Evolutionary conservation across 768 basidiomycete genomes (phyloP).

Genomic region (Dendrothele bispora): DNA sequence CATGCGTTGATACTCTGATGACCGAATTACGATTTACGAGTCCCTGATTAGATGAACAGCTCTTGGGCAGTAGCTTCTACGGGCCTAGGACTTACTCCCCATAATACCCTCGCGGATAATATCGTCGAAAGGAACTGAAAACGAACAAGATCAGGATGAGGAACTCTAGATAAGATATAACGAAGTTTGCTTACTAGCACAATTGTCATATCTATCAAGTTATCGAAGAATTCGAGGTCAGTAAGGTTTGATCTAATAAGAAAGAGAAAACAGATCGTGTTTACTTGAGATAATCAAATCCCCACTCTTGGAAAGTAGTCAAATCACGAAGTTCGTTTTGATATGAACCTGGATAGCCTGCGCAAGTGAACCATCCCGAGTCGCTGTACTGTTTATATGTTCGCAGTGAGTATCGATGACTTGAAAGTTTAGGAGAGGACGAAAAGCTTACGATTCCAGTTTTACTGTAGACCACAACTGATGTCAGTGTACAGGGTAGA

Average conservation of each 20-base stretch:
- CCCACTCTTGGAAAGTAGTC: conserved; percentile 60
- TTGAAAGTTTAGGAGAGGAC: background rate
- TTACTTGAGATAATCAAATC: conserved; percentile 67
- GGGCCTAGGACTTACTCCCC: conserved; percentile 53
- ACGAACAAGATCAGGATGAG: background rate
- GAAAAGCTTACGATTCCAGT: conserved; percentile 38
- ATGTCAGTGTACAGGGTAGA: background rate
- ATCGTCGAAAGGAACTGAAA: conserved; percentile 55
- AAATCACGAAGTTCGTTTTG: conserved; percentile 58
- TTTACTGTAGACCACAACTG: conserved; percentile 27
- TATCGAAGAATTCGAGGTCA: background rate
- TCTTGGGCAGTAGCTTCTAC: too few species aligned
- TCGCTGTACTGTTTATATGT: conserved; percentile 46
- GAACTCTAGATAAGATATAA: background rate
- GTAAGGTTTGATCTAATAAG: too few species aligned
- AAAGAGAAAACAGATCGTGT: conserved; percentile 18
- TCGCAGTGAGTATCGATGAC: background rate
- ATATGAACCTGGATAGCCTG: conserved; percentile 64
- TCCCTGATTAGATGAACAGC: too few species aligned
- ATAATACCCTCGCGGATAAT: conserved; percentile 56
- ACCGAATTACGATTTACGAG: too few species aligned
- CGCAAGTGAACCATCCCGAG: conserved; percentile 70
- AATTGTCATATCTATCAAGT: conserved; percentile 53
- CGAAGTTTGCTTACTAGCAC: conserved; percentile 38
- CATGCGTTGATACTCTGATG: conserved; percentile 59